Evolutionary conservation across 148 eudicot genomes (phyloP), one percentile per base, ranked within the genome.

Genomic region (Vaccinium macrocarpon): DNA sequence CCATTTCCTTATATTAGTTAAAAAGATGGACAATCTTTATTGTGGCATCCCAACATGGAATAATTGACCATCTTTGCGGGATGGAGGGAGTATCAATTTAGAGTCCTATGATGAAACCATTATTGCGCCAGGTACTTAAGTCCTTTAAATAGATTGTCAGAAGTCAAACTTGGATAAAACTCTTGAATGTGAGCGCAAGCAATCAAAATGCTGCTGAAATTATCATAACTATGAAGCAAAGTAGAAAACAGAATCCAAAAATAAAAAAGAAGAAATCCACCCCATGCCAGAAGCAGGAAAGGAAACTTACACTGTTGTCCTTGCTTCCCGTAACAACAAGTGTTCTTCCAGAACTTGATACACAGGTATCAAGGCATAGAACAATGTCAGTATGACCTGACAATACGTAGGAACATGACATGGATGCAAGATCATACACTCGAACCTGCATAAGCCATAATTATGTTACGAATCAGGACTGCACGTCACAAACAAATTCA

Each of bases 351-450:
- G 94, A 89, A 87, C 87, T 90, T 84, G 93, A 62, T 66, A 87
- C 80, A 84, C 95, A 94, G 64, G 98, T 95, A 85, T 97, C 99
- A 81, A 97, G 94, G 89, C 98, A 92, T 76, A 95, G 80, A 88
- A 97, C 87, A 82, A 92, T 90, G 84, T 93, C 95, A 6, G 94
- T 93, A 80, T 97, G 99, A 38, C 98, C 99, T 88, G 95, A 88
- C 86, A 97, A 89, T 74, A 97, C 98, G 89, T 95, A 94, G 80
- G 98, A 93, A 87, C 99, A 97, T 75, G 98, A 97, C 99, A 97
- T 95, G 73, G 99, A 91, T 62, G 91, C 90, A 86, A 97, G 89
- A 82, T 95, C 99, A 83, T 94, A 97, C 57, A 97, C 96, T 85
- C 95, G 93, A 53, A 97, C 93, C 99, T 96, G 91, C 79, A 86